Evolutionary conservation across 495 filamentous ascomycete species (phyloP).

Genomic region (Xylaria scruposa): DNA sequence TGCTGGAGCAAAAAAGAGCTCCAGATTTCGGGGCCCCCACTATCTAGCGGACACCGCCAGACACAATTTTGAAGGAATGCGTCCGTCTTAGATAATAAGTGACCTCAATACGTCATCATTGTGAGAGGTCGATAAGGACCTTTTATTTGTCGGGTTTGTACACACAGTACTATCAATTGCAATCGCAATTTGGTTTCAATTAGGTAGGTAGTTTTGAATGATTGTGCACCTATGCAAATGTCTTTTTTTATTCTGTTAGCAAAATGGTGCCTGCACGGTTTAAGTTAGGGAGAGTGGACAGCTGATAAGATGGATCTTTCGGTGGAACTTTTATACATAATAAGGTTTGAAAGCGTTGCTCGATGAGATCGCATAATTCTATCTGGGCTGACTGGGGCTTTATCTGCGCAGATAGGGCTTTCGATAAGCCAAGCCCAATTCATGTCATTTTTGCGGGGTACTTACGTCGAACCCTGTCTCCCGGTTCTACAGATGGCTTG

Average conservation of each 20-base stretch:
- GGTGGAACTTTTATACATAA: background rate
- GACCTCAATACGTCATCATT: background rate
- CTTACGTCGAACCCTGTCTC: slow-evolving; percentile 18
- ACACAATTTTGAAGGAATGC: background rate
- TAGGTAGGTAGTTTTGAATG: background rate
- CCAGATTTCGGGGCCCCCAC: background rate
- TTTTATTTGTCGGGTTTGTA: background rate
- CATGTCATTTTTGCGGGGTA: slow-evolving; percentile 29
- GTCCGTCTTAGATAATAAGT: background rate
- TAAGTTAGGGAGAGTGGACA: background rate
- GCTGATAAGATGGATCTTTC: slow-evolving; percentile 3
- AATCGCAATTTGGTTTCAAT: background rate
- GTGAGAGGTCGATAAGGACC: background rate
- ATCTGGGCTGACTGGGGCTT: slow-evolving; percentile 11
- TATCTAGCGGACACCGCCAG: background rate
- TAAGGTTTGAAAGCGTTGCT: slow-evolving; percentile 31
- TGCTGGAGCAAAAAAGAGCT: background rate
- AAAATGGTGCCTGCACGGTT: background rate
- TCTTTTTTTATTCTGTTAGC: too few relatives aligned
- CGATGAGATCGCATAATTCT: slow-evolving; percentile 42
- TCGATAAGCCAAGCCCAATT: slow-evolving; percentile 9
- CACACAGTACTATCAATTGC: background rate
- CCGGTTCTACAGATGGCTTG: slow-evolving; percentile 19
- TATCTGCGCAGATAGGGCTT: slow-evolving; percentile 17
- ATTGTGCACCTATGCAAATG: background rate